phyloP scores from a whole-genome alignment of 352 stramenopile genomes.

The Stramenopiles sp. region DNA sequence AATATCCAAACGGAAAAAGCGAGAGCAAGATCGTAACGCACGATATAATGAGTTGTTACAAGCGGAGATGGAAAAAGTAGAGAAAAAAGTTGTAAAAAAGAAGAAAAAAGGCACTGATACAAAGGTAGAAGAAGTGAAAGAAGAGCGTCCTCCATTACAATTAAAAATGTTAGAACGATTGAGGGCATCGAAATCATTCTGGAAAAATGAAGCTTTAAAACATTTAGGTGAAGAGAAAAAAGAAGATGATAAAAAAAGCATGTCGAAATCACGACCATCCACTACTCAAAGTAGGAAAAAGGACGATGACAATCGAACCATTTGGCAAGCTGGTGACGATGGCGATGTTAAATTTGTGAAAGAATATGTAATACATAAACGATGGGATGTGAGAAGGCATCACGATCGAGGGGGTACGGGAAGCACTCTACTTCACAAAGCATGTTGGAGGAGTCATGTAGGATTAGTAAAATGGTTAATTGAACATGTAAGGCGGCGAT shows the following conservation, averaged over 20 bases:
- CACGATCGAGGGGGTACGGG: background rate
- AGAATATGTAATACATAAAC: background rate
- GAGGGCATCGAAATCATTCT: background rate
- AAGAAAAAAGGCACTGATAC: background rate
- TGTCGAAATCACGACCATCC: background rate
- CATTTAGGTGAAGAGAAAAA: background rate
- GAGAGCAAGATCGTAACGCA: background rate
- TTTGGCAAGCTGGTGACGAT: background rate
- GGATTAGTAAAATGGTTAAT: background rate
- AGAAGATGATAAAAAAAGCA: background rate
- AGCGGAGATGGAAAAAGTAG: background rate
- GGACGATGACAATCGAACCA: background rate
- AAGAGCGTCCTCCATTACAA: background rate
- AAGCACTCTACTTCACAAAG: background rate
- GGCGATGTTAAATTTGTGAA: background rate
- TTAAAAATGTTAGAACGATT: constrained; percentile 6
- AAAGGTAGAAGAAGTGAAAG: background rate
- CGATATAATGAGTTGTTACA: background rate
- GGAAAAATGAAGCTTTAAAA: background rate
- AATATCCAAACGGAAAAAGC: background rate
- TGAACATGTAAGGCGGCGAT: background rate
- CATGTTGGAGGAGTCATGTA: background rate
- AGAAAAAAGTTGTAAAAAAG: background rate
- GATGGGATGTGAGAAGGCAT: background rate
- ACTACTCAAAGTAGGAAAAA: background rate